Percentiles rank a stretch among this genome's conserved stretches.
Evolutionary conservation across 2,329 filamentous ascomycete species (phyloP).

Genomic region (Colletotrichum lindemuthianum): DNA sequence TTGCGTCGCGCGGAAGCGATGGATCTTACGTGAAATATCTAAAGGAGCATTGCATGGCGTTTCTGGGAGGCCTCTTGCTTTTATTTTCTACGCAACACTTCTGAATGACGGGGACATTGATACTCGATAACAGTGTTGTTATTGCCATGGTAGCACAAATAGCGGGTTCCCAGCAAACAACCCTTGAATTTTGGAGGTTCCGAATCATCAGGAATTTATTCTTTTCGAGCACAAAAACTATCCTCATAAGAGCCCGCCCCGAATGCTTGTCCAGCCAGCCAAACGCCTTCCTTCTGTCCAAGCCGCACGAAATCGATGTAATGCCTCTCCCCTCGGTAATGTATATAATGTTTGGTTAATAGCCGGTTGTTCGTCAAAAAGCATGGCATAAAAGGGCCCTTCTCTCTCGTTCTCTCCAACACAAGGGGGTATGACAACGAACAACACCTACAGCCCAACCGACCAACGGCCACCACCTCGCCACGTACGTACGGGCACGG

Average conservation of each 20-base stretch:
- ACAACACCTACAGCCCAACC: not conserved
- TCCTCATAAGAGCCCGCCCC: no score
- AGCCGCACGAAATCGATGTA: not conserved
- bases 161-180: no score
- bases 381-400: not conserved
- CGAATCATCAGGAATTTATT: not conserved
- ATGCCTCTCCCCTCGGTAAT: slow-evolving; percentile 10
- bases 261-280: not conserved
- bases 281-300: not conserved
- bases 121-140: no score
- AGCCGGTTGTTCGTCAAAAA: not conserved
- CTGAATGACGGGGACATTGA: no score
- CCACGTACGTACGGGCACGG: not conserved
- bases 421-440: slow-evolving; percentile 22
- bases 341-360: slow-evolving; percentile 6
- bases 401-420: slow-evolving; percentile 2
- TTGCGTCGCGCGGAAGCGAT: not conserved
- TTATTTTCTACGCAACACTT: no score
- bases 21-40: slow-evolving; percentile 6
- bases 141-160: no score
- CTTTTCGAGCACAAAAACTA: not conserved
- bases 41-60: slow-evolving; percentile 49
- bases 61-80: slow-evolving; percentile 33
- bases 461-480: not conserved
- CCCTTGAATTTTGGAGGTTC: no score